Evolutionary conservation across 169 alveolate species (phyloP).

Genomic region (Perkinsus olseni): DNA sequence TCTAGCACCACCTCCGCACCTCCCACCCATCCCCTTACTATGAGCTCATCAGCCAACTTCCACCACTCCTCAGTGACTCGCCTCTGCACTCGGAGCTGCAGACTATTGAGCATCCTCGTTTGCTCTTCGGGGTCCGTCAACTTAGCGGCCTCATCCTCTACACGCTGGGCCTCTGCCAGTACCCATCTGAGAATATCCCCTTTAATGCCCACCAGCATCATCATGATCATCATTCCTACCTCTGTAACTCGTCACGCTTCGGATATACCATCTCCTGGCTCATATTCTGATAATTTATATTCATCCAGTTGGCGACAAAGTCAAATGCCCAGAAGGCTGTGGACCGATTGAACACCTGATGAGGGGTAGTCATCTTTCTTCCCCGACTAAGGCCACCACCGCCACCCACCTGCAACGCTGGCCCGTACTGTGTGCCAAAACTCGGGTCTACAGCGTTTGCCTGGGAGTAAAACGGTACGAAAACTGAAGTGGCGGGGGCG

Average conservation of each 20-base stretch:
- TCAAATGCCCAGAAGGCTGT: constrained; percentile 4
- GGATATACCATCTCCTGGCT: background rate
- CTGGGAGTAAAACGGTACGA: background rate
- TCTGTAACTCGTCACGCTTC: background rate
- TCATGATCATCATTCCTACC: background rate
- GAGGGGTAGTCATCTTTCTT: background rate
- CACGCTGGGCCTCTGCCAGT: background rate
- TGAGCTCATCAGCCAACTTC: background rate
- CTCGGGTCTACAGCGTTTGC: background rate
- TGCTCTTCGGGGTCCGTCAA: background rate
- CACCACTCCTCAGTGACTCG: background rate
- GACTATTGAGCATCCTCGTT: background rate
- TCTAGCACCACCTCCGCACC: background rate
- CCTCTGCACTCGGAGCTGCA: background rate
- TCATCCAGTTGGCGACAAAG: constrained; percentile 5
- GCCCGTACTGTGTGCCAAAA: background rate
- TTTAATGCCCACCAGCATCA: background rate
- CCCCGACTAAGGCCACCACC: background rate
- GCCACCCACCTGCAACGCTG: background rate
- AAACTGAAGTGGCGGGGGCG: constrained; percentile 4
- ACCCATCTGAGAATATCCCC: background rate
- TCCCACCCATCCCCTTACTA: background rate
- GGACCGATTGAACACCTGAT: background rate
- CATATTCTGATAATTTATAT: constrained; percentile 1
- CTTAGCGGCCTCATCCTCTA: background rate